Evolutionary conservation across 1,139 yeast species (phyloP), one percentile per base, ranked within the genome.

Genomic region (Yamadazyma triangularis): DNA sequence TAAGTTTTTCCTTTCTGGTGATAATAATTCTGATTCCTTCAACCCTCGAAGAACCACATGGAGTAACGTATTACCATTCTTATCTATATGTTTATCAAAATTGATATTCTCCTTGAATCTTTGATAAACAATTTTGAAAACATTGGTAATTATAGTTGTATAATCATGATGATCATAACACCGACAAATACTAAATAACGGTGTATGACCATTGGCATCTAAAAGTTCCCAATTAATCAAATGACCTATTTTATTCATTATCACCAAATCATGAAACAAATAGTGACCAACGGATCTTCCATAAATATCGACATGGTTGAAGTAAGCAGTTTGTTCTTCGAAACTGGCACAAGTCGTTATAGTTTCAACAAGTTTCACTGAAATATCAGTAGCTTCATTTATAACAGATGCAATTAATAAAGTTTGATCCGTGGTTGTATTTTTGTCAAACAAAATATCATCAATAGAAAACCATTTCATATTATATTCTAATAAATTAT

Each of bases 81-180:
- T 60, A 50, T 89, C 97, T 13, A 76, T 60, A 50, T 91, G 97
- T 15, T 74, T 77, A 27, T 58, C 61, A 38, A 70, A 71, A 36
- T 70, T 60, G 31, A 78, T 60, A 4, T 31, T 36, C 2, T 40
- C 38, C 4, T 32, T 35, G 38, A 73, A 69, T 67, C 77, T 68
- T 8, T 48, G 27, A 15, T 57, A 56, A 2, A 73, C 75, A 20
- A 72, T 62, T 1, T 51, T 42, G 34, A 83, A 70, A 0, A 79
- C 76, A 3, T 50, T 51, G 10, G 48, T 39, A 3, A 86, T 55
- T 45, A 88, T 53, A 2, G 51, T 52, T 2, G 62, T 53, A 50
- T 89, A 89, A 16, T 76, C 56, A 0, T 73, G 59, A 44, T 85
- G 91, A 50, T 89, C 96, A 54, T 89, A 89, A 40, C 91, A 79